Base-by-base conservation (phyloP, 768 basidiomycete genomes). In the Sarcodon aspratus region DNA sequence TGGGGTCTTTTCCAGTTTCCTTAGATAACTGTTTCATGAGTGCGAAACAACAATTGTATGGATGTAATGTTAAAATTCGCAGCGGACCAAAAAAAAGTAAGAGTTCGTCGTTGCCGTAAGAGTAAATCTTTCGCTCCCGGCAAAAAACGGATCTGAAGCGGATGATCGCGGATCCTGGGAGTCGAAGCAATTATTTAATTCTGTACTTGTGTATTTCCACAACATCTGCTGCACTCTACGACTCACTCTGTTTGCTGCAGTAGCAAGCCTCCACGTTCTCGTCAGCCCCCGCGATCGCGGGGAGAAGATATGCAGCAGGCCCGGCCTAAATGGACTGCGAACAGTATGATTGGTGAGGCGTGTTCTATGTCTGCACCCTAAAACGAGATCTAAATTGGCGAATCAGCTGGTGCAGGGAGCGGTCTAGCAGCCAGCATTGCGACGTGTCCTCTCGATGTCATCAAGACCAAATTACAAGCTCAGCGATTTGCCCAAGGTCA, bases 391-490 rank as follows among this genome's bases (percentile, higher is more conserved):
- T 32, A 7, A 44, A 36, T 21, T 11, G 45, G 33, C 15, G 7
- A 27, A 45, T 10, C 57, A 89, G 91, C 96, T 61, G 96, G 96
- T 49, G 95, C 95, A 35, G 92, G 92, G 32, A 92, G 95, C 48
- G 96, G 96, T 50, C 73, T 99, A 53, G 83, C 92, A 55, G 86
- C 91, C 46, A 88, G 85, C 65, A 73, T 98, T 53, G 88, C 90
- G 49, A 98, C 95, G 7, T 99, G 96, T 65, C 96, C 96, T 9
- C 74, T 99, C 45, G 96, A 99, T 66, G 95, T 99, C 49, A 75
- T 99, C 66, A 99, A 98, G 74, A 99, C 96, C 3, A 89, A 90
- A 56, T 67, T 99, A 45, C 96, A 99, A 68, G 96, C 96, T n/a
- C 93, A 96, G 64, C 76, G 81, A 44, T 72, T 74, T 13, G 65